Percentiles rank a stretch among this genome's conserved stretches.
phyloP scores from a whole-genome alignment of 495 filamentous ascomycete genomes.

The Beverwykella pulmonaria region DNA sequence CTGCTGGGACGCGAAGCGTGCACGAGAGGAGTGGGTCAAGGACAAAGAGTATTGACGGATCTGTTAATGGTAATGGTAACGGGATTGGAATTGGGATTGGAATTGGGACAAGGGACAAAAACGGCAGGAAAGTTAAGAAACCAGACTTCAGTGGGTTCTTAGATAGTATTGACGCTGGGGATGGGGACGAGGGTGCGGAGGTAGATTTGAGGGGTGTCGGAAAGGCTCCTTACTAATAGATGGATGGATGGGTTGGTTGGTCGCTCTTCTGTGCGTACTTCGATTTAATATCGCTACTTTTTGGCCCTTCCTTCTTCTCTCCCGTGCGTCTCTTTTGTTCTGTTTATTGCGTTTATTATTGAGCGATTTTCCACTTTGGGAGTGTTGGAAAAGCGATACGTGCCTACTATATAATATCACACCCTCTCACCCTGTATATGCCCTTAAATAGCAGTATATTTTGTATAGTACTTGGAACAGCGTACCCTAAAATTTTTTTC shows the following conservation, averaged over 20 bases:
- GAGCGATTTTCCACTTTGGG: background rate
- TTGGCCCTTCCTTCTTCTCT: background rate
- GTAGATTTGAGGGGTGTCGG: slow-evolving; percentile 6
- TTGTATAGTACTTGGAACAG: too few species aligned
- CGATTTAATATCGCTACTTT: background rate
- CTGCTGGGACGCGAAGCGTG: slow-evolving; percentile 8
- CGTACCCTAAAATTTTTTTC: too few species aligned
- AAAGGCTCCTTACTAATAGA: slow-evolving; percentile 21
- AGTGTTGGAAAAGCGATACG: too few species aligned
- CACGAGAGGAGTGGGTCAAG: slow-evolving; percentile 10
- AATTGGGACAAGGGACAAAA: background rate
- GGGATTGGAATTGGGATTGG: slow-evolving; percentile 10
- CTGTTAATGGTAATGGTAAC: background rate
- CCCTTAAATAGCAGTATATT: too few species aligned
- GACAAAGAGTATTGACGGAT: slow-evolving; percentile 1
- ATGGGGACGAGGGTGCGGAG: slow-evolving; percentile 18
- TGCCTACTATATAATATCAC: too few species aligned
- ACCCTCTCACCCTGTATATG: too few species aligned
- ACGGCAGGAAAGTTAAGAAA: slow-evolving; percentile 10
- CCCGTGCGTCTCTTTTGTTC: background rate
- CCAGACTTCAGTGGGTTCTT: slow-evolving; percentile 38
- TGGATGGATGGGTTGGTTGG: background rate
- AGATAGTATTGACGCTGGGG: slow-evolving; percentile 34
- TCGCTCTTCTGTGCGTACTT: background rate
- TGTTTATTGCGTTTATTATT: too few species aligned